Evolutionary conservation across 2,329 filamentous ascomycete species (phyloP).

Genomic region (Hysterium pulicare): DNA sequence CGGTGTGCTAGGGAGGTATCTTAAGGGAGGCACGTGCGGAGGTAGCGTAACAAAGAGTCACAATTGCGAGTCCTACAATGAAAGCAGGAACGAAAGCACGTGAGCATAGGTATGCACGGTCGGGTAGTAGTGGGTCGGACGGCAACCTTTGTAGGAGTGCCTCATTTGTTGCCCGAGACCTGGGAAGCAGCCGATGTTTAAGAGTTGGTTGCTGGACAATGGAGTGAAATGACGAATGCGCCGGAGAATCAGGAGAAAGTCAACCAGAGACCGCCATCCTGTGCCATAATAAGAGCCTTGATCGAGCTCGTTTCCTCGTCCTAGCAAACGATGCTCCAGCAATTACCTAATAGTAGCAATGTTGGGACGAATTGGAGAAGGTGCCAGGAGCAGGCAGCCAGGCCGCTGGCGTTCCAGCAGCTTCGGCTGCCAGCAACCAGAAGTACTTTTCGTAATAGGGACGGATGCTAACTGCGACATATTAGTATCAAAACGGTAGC

Average conservation of each 20-base stretch:
- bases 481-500: too few species aligned
- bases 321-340: conserved; percentile 1
- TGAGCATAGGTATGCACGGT: too few species aligned
- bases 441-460: neutral
- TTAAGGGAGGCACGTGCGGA: neutral
- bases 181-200: too few species aligned
- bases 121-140: too few species aligned
- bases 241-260: conserved; percentile 1
- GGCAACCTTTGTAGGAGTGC: too few species aligned
- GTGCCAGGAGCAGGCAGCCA: neutral
- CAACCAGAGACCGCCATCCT: neutral
- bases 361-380: conserved; percentile 8
- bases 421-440: neutral
- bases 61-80: neutral
- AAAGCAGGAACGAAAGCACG: neutral
- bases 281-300: neutral
- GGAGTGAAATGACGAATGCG: neutral
- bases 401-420: neutral
- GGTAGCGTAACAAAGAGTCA: neutral
- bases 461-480: too few species aligned
- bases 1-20: conserved; percentile 5
- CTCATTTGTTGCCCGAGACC: too few species aligned
- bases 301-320: neutral
- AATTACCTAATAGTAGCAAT: conserved; percentile 13
- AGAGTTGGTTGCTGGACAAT: too few species aligned